Percentiles rank a stretch among this genome's conserved stretches.
Evolutionary conservation across 371 early-diverging fungal species (phyloP).

Genomic region (Mucor irregularis): DNA sequence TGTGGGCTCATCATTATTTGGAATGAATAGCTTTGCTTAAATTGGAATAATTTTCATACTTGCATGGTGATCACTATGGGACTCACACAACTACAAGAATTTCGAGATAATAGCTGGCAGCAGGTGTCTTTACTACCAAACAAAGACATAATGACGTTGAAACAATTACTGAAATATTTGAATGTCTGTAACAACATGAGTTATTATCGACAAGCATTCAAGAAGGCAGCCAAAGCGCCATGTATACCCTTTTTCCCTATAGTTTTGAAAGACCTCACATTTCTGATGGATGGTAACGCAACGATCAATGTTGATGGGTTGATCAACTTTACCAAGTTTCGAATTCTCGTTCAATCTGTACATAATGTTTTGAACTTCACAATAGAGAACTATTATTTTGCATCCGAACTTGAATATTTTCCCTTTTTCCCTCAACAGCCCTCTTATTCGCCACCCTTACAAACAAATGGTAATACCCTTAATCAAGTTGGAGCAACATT

Average conservation of each 20-base stretch:
- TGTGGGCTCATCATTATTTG: neutral
- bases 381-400: constrained; percentile 36
- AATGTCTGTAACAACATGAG: constrained; percentile 46
- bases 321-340: constrained; percentile 45
- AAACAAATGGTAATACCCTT: neutral
- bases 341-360: constrained; percentile 26
- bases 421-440: constrained; percentile 8
- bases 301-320: constrained; percentile 12
- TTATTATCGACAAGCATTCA: constrained; percentile 40
- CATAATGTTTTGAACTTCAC: constrained; percentile 19
- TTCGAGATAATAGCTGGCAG: constrained; percentile 27
- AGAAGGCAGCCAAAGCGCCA: constrained; percentile 31
- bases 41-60: constrained; percentile 50
- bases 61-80: constrained; percentile 46
- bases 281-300: constrained; percentile 41
- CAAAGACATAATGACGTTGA: constrained; percentile 26
- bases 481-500: constrained; percentile 1
- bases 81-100: constrained; percentile 14
- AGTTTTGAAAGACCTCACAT: constrained; percentile 46
- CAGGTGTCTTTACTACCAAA: constrained; percentile 19
- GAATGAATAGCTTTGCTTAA: constrained; percentile 28
- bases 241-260: constrained; percentile 48
- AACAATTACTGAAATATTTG: constrained; percentile 26
- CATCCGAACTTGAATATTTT: constrained; percentile 32
- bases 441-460: neutral